Conservation (phyloP, 2,329 filamentous ascomycete species). For the Iodosphaeria phyllophila region DNA sequence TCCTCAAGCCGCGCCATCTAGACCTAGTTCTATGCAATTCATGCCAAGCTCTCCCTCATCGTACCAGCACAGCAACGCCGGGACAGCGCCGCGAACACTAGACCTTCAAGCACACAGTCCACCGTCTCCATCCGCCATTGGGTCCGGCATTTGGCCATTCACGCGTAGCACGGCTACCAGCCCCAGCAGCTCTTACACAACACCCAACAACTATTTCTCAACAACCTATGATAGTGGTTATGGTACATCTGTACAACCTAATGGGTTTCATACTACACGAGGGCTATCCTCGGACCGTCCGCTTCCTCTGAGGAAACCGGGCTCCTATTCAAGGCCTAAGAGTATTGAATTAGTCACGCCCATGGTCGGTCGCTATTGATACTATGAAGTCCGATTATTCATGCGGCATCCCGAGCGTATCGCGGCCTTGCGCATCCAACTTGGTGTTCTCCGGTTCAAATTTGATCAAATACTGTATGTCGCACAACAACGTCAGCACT, state of each 20-base stretch:
- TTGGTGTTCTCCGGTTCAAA: too few species aligned
- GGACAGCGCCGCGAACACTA: constrained; percentile 36
- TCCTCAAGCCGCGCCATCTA: constrained; percentile 42
- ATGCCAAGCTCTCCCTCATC: constrained; percentile 31
- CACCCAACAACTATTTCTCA: constrained; percentile 23
- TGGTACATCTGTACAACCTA: constrained; percentile 16
- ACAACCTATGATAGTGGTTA: constrained; percentile 33
- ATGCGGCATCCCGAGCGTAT: too few species aligned
- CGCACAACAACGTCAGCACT: too few species aligned
- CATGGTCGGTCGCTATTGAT: constrained; percentile 32
- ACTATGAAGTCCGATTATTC: too few species aligned
- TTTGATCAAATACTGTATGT: too few species aligned
- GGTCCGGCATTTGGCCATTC: constrained; percentile 33
- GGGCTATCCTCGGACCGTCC: constrained; percentile 29
- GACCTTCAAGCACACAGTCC: constrained; percentile 34
- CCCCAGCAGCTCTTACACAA: constrained; percentile 32
- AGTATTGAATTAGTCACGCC: constrained; percentile 47
- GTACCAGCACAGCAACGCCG: constrained; percentile 27
- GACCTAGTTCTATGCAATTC: constrained; percentile 34
- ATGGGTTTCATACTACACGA: constrained; percentile 16
- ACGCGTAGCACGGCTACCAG: constrained; percentile 30
- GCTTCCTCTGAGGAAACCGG: constrained; percentile 33
- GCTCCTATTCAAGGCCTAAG: constrained; percentile 35
- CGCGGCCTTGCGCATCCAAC: too few species aligned
- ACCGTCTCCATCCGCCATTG: constrained; percentile 33